Evolutionary conservation across 352 stramenopile species (phyloP).

Genomic region (Globisporangium parvum): DNA sequence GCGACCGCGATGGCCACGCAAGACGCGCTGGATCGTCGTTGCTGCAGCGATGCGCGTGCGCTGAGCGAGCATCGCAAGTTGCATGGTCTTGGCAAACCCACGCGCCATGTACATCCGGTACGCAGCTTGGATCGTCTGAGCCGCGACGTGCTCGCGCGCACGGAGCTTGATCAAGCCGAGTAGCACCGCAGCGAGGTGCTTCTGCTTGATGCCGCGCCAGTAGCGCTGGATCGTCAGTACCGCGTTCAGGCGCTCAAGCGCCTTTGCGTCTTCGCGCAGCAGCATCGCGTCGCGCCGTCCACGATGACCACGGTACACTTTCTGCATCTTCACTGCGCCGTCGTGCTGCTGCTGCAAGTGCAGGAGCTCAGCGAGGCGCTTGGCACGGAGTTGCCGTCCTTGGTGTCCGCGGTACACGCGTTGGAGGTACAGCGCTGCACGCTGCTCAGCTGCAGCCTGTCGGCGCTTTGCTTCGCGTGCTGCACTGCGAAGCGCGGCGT

Average conservation of each 20-base stretch:
- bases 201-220: conserved; percentile 71
- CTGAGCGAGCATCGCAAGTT: conserved; percentile 39
- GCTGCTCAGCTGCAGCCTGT: conserved; percentile 36
- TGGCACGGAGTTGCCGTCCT: conserved; percentile 35
- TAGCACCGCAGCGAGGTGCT: conserved; percentile 65
- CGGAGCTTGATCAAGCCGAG: conserved; percentile 65
- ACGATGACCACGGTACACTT: conserved; percentile 57
- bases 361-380: conserved; percentile 43
- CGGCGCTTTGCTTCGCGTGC: conserved; percentile 35
- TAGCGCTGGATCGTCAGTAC: conserved; percentile 70
- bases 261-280: conserved; percentile 31
- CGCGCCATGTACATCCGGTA: conserved; percentile 59
- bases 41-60: conserved; percentile 31
- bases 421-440: conserved; percentile 56
- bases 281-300: conserved; percentile 34
- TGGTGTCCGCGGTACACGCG: conserved; percentile 69
- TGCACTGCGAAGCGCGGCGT: conserved; percentile 41
- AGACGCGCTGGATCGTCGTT: conserved; percentile 67
- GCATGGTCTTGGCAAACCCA: conserved; percentile 59
- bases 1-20: conserved; percentile 76
- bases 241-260: conserved; percentile 39
- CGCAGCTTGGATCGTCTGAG: conserved; percentile 46
- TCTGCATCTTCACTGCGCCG: conserved; percentile 58
- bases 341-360: conserved; percentile 37
- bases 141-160: conserved; percentile 47